Evolutionary conservation across 768 basidiomycete species (phyloP).

Genomic region (Boletus speciosus): DNA sequence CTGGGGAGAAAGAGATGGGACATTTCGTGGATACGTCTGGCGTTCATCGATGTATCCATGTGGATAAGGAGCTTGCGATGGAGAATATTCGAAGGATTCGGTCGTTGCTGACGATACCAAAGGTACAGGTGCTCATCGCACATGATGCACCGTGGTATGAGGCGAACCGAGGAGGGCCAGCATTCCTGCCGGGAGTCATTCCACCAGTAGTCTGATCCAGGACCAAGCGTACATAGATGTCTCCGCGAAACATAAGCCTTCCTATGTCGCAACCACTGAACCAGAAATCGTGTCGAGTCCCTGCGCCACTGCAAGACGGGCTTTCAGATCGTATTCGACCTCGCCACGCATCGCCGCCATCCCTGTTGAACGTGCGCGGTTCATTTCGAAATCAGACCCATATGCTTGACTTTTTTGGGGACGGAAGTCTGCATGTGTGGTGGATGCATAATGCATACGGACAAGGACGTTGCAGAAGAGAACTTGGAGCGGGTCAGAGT

Average conservation of each 20-base stretch:
- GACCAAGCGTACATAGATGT: slow-evolving; percentile 51
- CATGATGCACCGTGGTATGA: slow-evolving; percentile 54
- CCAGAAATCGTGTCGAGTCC: slow-evolving; percentile 35
- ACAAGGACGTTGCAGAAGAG: slow-evolving; percentile 41
- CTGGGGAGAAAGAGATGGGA: no score
- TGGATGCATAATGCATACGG: slow-evolving; percentile 36
- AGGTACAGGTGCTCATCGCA: slow-evolving; percentile 47
- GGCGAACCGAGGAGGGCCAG: slow-evolving; percentile 38
- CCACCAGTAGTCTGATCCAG: background rate
- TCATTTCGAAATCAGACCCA: slow-evolving; percentile 32
- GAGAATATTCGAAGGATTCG: no score
- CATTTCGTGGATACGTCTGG: no score
- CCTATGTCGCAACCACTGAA: slow-evolving; percentile 35
- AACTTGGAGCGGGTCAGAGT: slow-evolving; percentile 39
- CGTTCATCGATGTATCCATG: no score
- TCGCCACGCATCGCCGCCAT: slow-evolving; percentile 48
- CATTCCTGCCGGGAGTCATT: slow-evolving; percentile 29
- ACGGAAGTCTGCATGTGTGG: slow-evolving; percentile 49
- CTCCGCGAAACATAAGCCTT: slow-evolving; percentile 44
- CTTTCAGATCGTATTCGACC: slow-evolving; percentile 49
- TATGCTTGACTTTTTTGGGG: slow-evolving; percentile 51
- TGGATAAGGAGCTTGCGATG: no score
- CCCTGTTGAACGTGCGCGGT: slow-evolving; percentile 38
- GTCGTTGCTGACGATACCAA: slow-evolving; percentile 3
- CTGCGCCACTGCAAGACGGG: slow-evolving; percentile 44